Evolutionary conservation across 2,329 filamentous ascomycete species (phyloP).

Genomic region (Pseudomassariella vexata): DNA sequence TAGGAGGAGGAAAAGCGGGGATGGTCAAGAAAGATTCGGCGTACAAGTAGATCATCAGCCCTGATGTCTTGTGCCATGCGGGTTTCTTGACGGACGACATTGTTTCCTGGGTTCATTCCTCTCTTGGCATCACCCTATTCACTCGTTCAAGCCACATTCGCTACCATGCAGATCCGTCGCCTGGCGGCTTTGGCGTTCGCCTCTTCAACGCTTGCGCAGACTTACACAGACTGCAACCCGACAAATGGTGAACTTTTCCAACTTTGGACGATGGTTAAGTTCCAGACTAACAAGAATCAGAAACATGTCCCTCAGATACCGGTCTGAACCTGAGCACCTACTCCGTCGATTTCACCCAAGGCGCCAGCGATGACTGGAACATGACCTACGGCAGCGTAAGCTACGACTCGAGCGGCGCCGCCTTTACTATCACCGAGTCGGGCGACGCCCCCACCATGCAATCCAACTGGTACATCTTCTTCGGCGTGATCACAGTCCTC

Average conservation of each 20-base stretch:
- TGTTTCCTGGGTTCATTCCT: no score
- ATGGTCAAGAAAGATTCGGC: no score
- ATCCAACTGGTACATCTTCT: constrained; percentile 72
- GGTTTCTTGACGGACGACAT: no score
- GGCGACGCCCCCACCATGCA: constrained; percentile 52
- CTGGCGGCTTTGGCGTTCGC: no score
- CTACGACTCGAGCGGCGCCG: constrained; percentile 4
- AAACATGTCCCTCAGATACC: constrained; percentile 54
- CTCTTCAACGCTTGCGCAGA: constrained; percentile 8
- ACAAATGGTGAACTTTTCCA: constrained; percentile 1
- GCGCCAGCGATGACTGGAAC: constrained; percentile 37
- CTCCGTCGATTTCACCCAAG: constrained; percentile 54
- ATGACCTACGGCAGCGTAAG: constrained; percentile 4
- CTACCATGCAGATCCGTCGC: no score
- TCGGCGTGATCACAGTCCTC: constrained; percentile 60
- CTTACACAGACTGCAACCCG: constrained; percentile 7
- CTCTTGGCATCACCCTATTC: no score
- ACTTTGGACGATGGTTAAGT: no score
- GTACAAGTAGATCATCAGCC: no score
- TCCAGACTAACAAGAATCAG: no score
- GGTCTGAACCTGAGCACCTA: constrained; percentile 48
- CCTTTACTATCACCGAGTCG: constrained; percentile 47
- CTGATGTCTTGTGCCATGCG: no score
- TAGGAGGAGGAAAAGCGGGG: no score
- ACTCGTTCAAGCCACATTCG: no score